Base-by-base conservation (phyloP, 371 early-diverging fungal species). In the Choanephora cucurbitarum region DNA sequence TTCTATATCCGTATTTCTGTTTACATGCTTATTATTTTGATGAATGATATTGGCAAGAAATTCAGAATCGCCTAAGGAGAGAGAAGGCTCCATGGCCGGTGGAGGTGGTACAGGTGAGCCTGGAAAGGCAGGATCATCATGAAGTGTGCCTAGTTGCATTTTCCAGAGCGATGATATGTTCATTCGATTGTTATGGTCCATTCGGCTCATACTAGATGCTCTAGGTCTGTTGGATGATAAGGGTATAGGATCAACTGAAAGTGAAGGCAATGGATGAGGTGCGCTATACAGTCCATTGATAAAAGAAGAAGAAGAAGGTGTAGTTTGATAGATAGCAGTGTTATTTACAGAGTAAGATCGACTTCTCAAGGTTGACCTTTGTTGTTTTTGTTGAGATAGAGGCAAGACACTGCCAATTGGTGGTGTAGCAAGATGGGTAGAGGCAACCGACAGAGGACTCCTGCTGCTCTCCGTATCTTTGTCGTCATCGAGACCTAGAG, bases 401-500 rank as follows among this genome's bases (percentile, higher is more conserved):
- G 28, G 28, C 28, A 28, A 28, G 28, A 28, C 28, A 74, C 64
- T 58, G 67, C 42, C 47, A 53, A 58, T 50, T 13, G 64, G 44
- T 49, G 60, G 62, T 44, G 62, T 50, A 49, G 42, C 34, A 23
- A 52, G 34, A 22, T 49, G 32, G 22, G n/a, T 47, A 60, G 72
- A 44, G 54, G 54, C 61, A 56, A 64, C 52, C 22, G 58, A 7
- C 39, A 61, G 42, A 54, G 61, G 54, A 50, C 63, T 45, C 56
- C 66, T 41, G 1, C 50, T 62, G 51, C 49, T 71, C 24, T 51
- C 68, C 61, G 64, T 64, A 60, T 43, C 44, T 5, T 63, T 60
- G n/a, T 67, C 72, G 60, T 90, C 92, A 49, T 91, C 91, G 34
- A 92, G 62, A n/a, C 91, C 90, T 22, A 92, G 76, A 42, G 86